Percentiles rank a stretch among this genome's conserved stretches.
Conservation (phyloP, 1,139 yeast genomes). For the Taphrina confusa region DNA sequence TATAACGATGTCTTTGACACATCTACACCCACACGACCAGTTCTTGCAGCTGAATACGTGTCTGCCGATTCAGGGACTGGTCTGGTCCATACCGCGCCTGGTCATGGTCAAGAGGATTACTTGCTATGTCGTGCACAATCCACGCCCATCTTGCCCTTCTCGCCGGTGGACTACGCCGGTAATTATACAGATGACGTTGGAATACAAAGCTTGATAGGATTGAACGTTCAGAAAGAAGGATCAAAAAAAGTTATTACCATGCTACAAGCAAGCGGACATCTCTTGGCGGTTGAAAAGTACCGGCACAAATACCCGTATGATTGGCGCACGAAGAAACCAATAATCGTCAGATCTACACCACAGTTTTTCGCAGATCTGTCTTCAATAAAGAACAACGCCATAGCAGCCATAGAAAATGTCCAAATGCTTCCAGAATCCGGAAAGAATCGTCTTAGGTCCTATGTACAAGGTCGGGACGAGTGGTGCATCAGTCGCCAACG, state of each 20-base stretch:
- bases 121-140: conserved; percentile 53
- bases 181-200: conserved; percentile 57
- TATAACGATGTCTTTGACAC: conserved; percentile 4
- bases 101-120: conserved; percentile 95
- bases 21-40: conserved; percentile 50
- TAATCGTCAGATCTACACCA: conserved; percentile 91
- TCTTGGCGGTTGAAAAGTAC: conserved; percentile 58
- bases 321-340: conserved; percentile 95
- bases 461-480: conserved; percentile 75
- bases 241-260: conserved; percentile 54
- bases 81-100: conserved; percentile 94
- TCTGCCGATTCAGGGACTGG: conserved; percentile 87
- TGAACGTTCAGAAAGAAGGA: conserved; percentile 64
- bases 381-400: conserved; percentile 64
- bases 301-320: conserved; percentile 91
- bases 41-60: conserved; percentile 80
- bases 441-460: conserved; percentile 65
- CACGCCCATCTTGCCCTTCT: conserved; percentile 58
- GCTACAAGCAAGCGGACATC: conserved; percentile 47
- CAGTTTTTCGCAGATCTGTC: conserved; percentile 95
- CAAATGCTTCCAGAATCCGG: conserved; percentile 75
- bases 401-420: conserved; percentile 61
- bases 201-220: conserved; percentile 55
- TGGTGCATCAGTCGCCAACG: conserved; percentile 99
- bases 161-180: conserved; percentile 81